These are phyloP conservation scores for Craspedostauros australis DNA, from an alignment of 108 stramenopile genomes.

Conservation along the genomic window DNA sequence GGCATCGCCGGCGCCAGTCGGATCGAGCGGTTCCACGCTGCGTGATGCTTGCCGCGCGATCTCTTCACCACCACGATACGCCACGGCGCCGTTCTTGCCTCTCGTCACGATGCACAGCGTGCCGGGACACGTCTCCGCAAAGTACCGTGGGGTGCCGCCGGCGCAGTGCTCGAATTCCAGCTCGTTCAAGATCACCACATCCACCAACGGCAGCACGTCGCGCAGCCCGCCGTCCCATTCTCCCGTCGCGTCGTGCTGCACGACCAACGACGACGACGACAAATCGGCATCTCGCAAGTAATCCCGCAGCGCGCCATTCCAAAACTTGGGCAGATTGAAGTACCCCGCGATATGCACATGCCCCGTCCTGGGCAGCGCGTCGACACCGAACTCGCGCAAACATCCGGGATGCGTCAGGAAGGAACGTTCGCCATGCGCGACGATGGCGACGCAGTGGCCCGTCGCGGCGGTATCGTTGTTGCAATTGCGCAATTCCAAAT, in stretches of 20 bases:
- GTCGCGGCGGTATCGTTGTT: conserved; percentile 24
- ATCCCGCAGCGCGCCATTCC: conserved; percentile 39
- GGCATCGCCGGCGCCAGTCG: conserved; percentile 80
- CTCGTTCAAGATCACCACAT: conserved; percentile 71
- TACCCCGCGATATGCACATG: conserved; percentile 60
- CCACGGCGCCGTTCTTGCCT: conserved; percentile 51
- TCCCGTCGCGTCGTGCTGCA: conserved; percentile 70
- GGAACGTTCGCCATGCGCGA: conserved; percentile 53
- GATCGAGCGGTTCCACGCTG: conserved; percentile 38
- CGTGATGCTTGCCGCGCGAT: conserved; percentile 24
- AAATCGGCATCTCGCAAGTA: conserved; percentile 24
- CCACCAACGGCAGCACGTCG: conserved; percentile 44
- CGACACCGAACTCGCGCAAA: conserved; percentile 48
- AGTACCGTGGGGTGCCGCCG: conserved; percentile 11
- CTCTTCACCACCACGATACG: conserved; percentile 33
- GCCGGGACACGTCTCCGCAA: conserved; percentile 18
- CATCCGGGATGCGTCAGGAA: conserved; percentile 77
- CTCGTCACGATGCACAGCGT: conserved; percentile 56
- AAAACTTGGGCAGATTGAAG: conserved; percentile 63
- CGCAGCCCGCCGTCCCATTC: conserved; percentile 67
- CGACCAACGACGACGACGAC: conserved; percentile 40
- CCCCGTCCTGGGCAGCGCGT: conserved; percentile 16
- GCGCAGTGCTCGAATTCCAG: conserved; percentile 52
- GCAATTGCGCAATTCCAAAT: conserved; percentile 56
- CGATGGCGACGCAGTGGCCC: conserved; percentile 72